Conservation (phyloP, 176 grass and related monocot species). For the Ensete glaucum region DNA sequence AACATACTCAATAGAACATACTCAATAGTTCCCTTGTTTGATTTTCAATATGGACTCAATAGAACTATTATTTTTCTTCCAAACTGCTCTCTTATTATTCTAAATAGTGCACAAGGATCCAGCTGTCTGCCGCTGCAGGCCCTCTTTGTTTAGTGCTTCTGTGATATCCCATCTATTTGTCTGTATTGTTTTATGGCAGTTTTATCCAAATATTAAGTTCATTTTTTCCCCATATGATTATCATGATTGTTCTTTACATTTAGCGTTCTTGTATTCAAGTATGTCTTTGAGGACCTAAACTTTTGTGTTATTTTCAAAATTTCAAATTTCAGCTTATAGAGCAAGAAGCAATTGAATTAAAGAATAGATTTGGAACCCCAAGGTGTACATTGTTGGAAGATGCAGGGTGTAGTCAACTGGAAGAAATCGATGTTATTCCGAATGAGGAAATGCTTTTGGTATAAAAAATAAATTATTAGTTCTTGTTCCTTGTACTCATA, state of each 20-base stretch:
- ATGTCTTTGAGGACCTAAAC: neutral
- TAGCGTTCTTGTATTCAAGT: neutral
- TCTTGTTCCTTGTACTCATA: neutral
- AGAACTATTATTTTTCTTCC: no score
- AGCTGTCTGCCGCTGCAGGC: no score
- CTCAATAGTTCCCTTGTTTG: no score
- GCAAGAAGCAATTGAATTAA: slow-evolving; percentile 78
- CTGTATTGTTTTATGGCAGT: no score
- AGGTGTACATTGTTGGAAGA: slow-evolving; percentile 72
- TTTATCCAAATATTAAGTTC: no score
- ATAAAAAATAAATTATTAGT: slow-evolving; percentile 17
- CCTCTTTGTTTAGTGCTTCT: no score
- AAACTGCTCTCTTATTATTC: no score
- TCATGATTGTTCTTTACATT: neutral
- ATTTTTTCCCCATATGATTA: no score
- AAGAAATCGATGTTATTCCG: slow-evolving; percentile 93
- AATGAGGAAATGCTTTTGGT: slow-evolving; percentile 98
- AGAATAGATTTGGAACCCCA: slow-evolving; percentile 73
- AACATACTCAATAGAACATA: no score
- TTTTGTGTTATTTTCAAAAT: slow-evolving; percentile 2
- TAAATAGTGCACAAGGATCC: no score
- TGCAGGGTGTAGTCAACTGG: slow-evolving; percentile 49
- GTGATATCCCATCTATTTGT: no score
- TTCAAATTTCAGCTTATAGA: slow-evolving; percentile 63
- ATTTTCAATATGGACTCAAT: no score